Percentiles rank a stretch among this genome's conserved stretches.
These are phyloP conservation scores for Candida frijolesensis DNA, from an alignment of 1,139 yeast species.

Conservation along the genomic window DNA sequence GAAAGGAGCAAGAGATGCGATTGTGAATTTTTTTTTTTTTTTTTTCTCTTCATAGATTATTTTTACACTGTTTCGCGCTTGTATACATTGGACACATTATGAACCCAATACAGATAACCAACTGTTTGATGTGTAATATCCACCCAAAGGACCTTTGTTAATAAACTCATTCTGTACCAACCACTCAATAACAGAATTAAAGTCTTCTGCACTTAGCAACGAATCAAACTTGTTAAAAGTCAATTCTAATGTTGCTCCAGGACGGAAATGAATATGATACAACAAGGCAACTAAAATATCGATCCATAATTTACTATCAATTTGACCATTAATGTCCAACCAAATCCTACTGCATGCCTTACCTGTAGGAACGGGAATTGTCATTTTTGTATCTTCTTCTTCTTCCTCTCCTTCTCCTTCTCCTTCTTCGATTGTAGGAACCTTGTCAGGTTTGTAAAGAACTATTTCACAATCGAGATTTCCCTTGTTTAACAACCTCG, in stretches of 20 bases:
- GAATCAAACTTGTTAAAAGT: constrained; percentile 39
- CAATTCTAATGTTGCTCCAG: constrained; percentile 55
- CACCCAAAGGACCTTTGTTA: constrained; percentile 38
- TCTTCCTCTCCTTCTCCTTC: background rate
- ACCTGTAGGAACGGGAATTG: constrained; percentile 54
- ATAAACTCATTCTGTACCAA: constrained; percentile 47
- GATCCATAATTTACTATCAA: constrained; percentile 63
- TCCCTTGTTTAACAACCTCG: constrained; percentile 62
- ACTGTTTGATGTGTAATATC: constrained; percentile 49
- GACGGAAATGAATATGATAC: constrained; percentile 58
- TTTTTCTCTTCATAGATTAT: background rate
- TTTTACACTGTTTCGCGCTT: background rate
- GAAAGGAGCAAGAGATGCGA: background rate
- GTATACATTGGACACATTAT: background rate
- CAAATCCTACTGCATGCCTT: constrained; percentile 70
- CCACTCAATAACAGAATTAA: constrained; percentile 59
- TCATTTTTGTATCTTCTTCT: constrained; percentile 7
- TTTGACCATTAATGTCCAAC: constrained; percentile 66
- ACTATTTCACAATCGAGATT: constrained; percentile 66
- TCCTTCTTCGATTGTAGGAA: background rate
- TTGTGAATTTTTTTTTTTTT: background rate
- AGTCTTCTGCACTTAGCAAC: constrained; percentile 52
- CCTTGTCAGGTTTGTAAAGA: constrained; percentile 15
- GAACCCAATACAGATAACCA: constrained; percentile 55
- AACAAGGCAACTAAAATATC: constrained; percentile 52